phyloP scores from a whole-genome alignment of 2,329 filamentous ascomycete genomes.

The Verticillium klebahnii region DNA sequence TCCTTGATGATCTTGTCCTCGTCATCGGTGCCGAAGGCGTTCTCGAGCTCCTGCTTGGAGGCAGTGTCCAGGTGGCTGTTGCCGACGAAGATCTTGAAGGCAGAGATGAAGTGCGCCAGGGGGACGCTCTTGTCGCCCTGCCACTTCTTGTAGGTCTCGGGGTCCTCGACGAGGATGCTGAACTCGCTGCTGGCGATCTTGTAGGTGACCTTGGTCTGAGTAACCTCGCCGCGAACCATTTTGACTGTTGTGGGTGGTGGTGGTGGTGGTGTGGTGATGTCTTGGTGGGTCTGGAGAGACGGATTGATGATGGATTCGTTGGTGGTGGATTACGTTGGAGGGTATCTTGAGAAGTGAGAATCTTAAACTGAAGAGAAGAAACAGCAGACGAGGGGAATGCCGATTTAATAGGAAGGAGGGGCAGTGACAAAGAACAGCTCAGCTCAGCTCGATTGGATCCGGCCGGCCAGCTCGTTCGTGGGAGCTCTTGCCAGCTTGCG shows the following conservation, averaged over 20 bases:
- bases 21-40: slow-evolving; percentile 78
- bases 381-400: background rate
- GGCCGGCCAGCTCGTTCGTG: slow-evolving; percentile 3
- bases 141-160: slow-evolving; percentile 72
- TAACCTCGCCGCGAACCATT: slow-evolving; percentile 71
- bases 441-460: slow-evolving; percentile 5
- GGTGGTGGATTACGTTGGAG: background rate
- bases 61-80: slow-evolving; percentile 74
- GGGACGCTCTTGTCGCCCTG: slow-evolving; percentile 73
- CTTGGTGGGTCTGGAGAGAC: background rate
- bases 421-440: background rate
- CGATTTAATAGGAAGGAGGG: background rate
- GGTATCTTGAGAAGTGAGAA: background rate
- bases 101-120: slow-evolving; percentile 76
- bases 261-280: slow-evolving; percentile 1
- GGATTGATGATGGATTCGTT: background rate
- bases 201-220: slow-evolving; percentile 77
- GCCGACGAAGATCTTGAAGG: slow-evolving; percentile 86
- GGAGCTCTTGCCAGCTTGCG: slow-evolving; percentile 11
- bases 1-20: slow-evolving; percentile 77
- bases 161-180: slow-evolving; percentile 55
- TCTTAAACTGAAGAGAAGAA: background rate
- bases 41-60: slow-evolving; percentile 69
- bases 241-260: slow-evolving; percentile 21
- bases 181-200: slow-evolving; percentile 64